A percentile compares a stretch with the other conserved stretches of the same genome.
Evolutionary conservation across 495 filamentous ascomycete genomes (phyloP).

Genomic region (Aspergillus conjunctus): DNA sequence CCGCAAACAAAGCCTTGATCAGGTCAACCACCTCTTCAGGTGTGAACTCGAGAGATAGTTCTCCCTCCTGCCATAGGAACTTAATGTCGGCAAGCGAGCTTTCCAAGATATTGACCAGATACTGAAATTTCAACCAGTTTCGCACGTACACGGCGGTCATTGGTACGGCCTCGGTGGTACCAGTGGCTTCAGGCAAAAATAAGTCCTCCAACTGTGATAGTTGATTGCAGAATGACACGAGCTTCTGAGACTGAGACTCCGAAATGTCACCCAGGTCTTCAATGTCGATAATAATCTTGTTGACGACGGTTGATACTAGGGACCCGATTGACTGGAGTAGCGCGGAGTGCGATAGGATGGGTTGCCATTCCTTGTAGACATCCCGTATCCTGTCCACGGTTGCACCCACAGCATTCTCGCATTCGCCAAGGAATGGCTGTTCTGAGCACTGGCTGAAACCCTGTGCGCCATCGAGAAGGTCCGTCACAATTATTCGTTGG

Average conservation of each 20-base stretch:
- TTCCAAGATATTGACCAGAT: conserved; percentile 84
- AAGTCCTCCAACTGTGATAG: conserved; percentile 73
- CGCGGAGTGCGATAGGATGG: conserved; percentile 78
- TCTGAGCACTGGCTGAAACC: conserved; percentile 64
- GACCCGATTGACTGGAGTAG: conserved; percentile 84
- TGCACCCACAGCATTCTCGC: conserved; percentile 69
- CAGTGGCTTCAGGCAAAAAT: conserved; percentile 62
- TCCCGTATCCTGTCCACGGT: conserved; percentile 68
- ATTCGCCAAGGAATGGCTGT: conserved; percentile 63
- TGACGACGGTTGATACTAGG: conserved; percentile 75
- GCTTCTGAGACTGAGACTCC: conserved; percentile 79
- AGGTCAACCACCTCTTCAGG: conserved; percentile 84
- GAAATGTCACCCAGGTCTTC: conserved; percentile 85
- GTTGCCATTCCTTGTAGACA: conserved; percentile 73
- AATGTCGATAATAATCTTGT: conserved; percentile 80
- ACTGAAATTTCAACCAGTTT: conserved; percentile 89
- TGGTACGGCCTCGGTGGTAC: conserved; percentile 50
- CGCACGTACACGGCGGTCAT: conserved; percentile 77
- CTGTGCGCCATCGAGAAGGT: conserved; percentile 78
- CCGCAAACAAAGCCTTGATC: conserved; percentile 87
- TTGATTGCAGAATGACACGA: conserved; percentile 70
- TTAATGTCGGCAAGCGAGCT: conserved; percentile 86
- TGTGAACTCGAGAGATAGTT: conserved; percentile 80
- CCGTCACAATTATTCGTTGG: conserved; percentile 79
- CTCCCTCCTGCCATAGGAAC: conserved; percentile 84